Evolutionary conservation across 2,329 filamentous ascomycete species (phyloP).

Genomic region (Cladosporium sp.): DNA sequence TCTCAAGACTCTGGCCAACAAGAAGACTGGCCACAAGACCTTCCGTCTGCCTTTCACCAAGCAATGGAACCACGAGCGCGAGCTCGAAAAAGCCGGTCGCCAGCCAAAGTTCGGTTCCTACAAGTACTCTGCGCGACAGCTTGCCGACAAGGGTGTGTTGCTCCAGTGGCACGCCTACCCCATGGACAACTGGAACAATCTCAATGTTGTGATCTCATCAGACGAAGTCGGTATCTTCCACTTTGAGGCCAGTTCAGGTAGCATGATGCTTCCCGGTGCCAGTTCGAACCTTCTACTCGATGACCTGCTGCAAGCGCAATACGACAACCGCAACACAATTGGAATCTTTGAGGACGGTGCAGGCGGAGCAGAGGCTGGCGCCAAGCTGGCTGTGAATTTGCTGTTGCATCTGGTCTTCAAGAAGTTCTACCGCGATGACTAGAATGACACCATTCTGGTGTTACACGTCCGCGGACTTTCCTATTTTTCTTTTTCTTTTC

Average conservation of each 20-base stretch:
- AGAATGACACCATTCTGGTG: too few species aligned
- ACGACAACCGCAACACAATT: constrained; percentile 95
- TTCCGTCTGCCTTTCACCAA: constrained; percentile 96
- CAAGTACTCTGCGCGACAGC: constrained; percentile 88
- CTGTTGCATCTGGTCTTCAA: constrained; percentile 96
- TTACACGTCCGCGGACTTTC: neutral
- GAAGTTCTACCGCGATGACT: constrained; percentile 74
- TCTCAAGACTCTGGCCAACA: constrained; percentile 93
- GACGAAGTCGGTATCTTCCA: constrained; percentile 93
- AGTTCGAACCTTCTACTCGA: constrained; percentile 86
- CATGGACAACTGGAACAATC: constrained; percentile 80
- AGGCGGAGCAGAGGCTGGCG: constrained; percentile 31
- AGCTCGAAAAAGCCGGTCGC: constrained; percentile 85
- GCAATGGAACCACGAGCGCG: constrained; percentile 97
- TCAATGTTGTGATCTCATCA: constrained; percentile 89
- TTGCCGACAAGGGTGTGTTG: constrained; percentile 89
- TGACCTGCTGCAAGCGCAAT: constrained; percentile 91
- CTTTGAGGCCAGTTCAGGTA: constrained; percentile 82
- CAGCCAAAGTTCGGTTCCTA: constrained; percentile 96
- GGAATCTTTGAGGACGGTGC: constrained; percentile 65
- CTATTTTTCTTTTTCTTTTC: neutral
- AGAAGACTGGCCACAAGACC: constrained; percentile 66
- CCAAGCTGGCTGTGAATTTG: constrained; percentile 92
- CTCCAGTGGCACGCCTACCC: constrained; percentile 83
- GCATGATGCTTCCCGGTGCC: constrained; percentile 93